Base-by-base conservation (phyloP, 805 yeast genomes). In the Jamesozyma piceae region DNA sequence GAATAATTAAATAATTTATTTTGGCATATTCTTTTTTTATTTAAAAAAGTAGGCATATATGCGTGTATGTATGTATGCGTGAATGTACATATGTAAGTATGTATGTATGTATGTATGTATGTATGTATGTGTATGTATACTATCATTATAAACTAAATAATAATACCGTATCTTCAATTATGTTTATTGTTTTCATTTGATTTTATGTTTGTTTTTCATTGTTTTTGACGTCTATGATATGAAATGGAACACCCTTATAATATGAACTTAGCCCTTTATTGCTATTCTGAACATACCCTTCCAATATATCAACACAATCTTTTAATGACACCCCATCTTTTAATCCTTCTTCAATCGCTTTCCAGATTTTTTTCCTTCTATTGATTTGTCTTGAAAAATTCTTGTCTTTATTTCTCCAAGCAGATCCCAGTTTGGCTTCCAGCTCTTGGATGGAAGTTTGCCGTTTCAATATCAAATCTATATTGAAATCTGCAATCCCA, bases 351-450 rank as follows among this genome's bases (percentile, higher is more conserved):
- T 58, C 63, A 34, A 58, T 55, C 4, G 58, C 49, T 26, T 47
- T 49, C 63, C 62, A 58, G 21, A 58, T 54, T 33, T 58, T 58
- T 44, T 58, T 58, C 20, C 63, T 44, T 32, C 63, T 53, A 40
- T 58, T 58, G n/a, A 58, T 52, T 42, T 58, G 63, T 34, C 63
- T 44, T 1, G 63, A 58, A 39, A 58, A 54, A 43, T 58, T 58
- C 39, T 58, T 58, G 35, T 58, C 60, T 28, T 44, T 47, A 40
- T 53, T 55, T 31, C 62, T 48, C 62, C 63, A 58, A 1, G 57
- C 48, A 1, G 60, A 55, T 8, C 62, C 61, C 24, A 48, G 49
- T 11, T 41, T 42, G 4, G 34, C 37, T 43, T 58, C 63, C n/a
- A 58, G 42, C n/a, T 51, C 50, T 32, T 49, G 41, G 13, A 58